A percentile compares a stretch with the other conserved stretches of the same genome.
Conservation (phyloP, 805 yeast genomes). For the Ogataea nonfermentans region DNA sequence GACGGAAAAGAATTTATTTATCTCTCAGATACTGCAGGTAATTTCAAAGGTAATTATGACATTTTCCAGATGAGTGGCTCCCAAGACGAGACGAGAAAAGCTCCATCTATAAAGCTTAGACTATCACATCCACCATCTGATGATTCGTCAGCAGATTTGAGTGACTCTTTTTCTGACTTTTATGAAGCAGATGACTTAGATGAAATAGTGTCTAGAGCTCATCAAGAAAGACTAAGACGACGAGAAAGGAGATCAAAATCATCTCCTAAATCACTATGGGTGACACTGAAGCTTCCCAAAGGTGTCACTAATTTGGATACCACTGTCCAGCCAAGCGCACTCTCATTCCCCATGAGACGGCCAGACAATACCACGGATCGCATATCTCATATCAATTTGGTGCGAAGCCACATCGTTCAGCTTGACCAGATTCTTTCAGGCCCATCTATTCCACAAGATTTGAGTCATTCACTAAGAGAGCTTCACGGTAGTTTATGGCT, state of each 20-base stretch:
- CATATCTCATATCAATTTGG: conserved; percentile 5
- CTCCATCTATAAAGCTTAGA: conserved; percentile 2
- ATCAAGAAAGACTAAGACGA: conserved; percentile 10
- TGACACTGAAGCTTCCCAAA: conserved; percentile 13
- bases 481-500: conserved; percentile 13
- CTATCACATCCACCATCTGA: conserved; percentile 2
- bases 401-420: conserved; percentile 5
- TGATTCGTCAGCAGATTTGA: background rate
- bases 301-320: too few relatives aligned
- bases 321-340: background rate
- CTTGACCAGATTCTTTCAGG: conserved; percentile 11
- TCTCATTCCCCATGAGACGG: background rate
- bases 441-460: conserved; percentile 12
- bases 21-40: background rate
- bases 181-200: conserved; percentile 16
- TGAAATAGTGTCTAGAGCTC: conserved; percentile 17
- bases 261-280: conserved; percentile 5
- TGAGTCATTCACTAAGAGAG: conserved; percentile 9
- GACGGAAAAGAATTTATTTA: background rate
- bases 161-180: conserved; percentile 13
- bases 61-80: background rate
- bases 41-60: background rate
- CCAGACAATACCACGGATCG: background rate
- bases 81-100: background rate
- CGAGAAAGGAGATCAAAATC: background rate